Base-by-base conservation (phyloP, 2,329 filamentous ascomycete genomes). In the Talaromyces sp. region DNA sequence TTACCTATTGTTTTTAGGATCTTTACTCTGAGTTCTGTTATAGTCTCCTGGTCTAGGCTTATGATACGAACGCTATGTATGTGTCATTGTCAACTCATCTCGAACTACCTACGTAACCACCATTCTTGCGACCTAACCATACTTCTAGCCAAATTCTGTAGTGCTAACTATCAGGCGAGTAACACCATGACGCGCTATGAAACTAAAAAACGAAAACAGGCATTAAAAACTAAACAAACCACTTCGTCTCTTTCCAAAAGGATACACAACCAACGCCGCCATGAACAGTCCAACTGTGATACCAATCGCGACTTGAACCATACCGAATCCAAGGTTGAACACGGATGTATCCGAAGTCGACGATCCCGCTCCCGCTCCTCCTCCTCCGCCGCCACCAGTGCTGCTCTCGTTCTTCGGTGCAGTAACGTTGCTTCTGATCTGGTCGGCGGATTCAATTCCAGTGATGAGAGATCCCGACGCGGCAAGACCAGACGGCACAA, bases 401-500 rank as follows among this genome's bases (percentile, higher is more conserved):
- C 50, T 63, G 22, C 54, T 33, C 11, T 61, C 22, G 13, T 67
- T 66, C 47, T 64, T 59, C 14, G 59, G 62, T 19, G 58, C 54
- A 11, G 67, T 67, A n/a, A 68, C 65, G 31, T 69, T 74, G 22
- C 70, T 67, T 5, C 70, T 80, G 65, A 86, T 84, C 68, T 85
- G 79, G 69, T 87, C 79, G 3, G 85, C 84, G 19, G 80, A 83
- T 11, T 80, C 79, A 58, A 87, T 78, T 13, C 85, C 85, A 0
- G 81, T 78, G 6, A 87, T 79, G 22, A 88, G 73, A 24, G 79
- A 82, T 1, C 85, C 85, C 60, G 79, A 80, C 0, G 85, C 84
- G 4, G 85, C 83, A 16, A 88, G 74, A 2, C 85, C 85, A 1
- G 81, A 84, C 0, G 85, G 85, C 1, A 88, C 85, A 67, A 87